A percentile compares a stretch with the other conserved stretches of the same genome.
These are phyloP conservation scores for Diplodia seriata DNA, from an alignment of 2,329 filamentous ascomycete genomes.

Conservation along the genomic window DNA sequence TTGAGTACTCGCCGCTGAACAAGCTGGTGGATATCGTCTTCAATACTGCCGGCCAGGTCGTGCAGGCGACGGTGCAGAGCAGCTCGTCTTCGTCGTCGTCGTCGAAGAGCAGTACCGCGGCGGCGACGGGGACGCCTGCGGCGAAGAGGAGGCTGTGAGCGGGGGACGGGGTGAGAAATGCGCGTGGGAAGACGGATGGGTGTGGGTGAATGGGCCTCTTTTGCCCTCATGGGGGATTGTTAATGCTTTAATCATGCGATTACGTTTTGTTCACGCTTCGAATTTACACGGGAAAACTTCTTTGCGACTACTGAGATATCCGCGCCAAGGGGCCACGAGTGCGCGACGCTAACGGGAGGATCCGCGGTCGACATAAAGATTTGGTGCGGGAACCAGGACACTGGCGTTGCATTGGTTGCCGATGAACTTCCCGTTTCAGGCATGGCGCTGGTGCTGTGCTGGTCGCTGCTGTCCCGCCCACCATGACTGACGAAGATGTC, in stretches of 20 bases:
- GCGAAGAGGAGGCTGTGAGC: conserved; percentile 26
- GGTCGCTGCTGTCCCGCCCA: not conserved
- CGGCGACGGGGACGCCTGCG: conserved; percentile 43
- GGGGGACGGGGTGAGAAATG: too few species aligned
- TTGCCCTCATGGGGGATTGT: not conserved
- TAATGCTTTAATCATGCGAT: not conserved
- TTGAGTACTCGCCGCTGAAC: conserved; percentile 58
- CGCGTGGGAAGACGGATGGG: not conserved
- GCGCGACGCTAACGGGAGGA: not conserved
- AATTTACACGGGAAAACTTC: not conserved
- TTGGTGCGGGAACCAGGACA: not conserved
- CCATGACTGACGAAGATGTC: not conserved
- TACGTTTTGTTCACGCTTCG: not conserved
- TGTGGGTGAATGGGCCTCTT: not conserved
- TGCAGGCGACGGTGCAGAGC: conserved; percentile 55
- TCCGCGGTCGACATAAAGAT: not conserved
- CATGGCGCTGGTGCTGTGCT: not conserved
- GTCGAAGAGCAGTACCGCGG: conserved; percentile 34
- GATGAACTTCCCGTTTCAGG: not conserved
- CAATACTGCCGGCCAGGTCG: conserved; percentile 62
- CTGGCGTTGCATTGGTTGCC: not conserved
- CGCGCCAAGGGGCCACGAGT: not conserved
- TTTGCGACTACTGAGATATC: not conserved
- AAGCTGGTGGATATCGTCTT: conserved; percentile 63
- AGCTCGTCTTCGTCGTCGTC: conserved; percentile 37